These are phyloP conservation scores for Globisporangium viniferum DNA, from an alignment of 352 stramenopile genomes.

Conservation along the genomic window DNA sequence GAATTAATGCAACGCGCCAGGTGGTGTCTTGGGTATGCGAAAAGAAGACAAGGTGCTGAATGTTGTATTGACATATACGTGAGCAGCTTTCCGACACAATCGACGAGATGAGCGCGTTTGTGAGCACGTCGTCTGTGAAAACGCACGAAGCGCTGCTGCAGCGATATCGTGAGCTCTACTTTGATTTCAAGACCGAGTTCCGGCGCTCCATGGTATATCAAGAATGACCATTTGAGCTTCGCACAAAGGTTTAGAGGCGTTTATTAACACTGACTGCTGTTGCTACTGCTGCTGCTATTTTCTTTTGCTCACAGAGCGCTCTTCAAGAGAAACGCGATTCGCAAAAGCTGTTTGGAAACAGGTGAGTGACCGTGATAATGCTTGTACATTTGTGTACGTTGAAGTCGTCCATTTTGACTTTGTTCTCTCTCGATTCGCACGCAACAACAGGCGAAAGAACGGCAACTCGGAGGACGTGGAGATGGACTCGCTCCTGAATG, in stretches of 20 bases:
- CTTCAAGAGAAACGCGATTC: conserved; percentile 82
- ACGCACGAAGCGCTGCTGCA: conserved; percentile 89
- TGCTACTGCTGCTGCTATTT: too few species aligned
- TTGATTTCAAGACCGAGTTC: conserved; percentile 95
- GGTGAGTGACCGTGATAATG: conserved; percentile 27
- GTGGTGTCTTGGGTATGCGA: background rate
- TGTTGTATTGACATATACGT: background rate
- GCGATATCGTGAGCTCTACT: conserved; percentile 95
- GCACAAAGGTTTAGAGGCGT: too few species aligned
- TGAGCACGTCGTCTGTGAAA: conserved; percentile 69
- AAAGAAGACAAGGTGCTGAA: background rate
- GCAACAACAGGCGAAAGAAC: conserved; percentile 33
- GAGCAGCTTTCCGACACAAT: conserved; percentile 78
- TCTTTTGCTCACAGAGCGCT: conserved; percentile 32
- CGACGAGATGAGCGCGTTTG: conserved; percentile 79
- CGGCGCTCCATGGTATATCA: conserved; percentile 71
- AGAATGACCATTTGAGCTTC: too few species aligned
- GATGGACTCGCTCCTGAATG: conserved; percentile 78
- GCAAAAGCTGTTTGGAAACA: conserved; percentile 78
- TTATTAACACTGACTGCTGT: too few species aligned
- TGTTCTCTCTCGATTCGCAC: background rate
- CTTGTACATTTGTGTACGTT: background rate
- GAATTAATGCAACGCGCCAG: background rate
- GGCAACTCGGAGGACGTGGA: conserved; percentile 57
- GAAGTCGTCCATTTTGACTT: background rate